These are phyloP conservation scores for Dimargaris verticillata DNA, from an alignment of 192 early-diverging fungal genomes.

Conservation along the genomic window DNA sequence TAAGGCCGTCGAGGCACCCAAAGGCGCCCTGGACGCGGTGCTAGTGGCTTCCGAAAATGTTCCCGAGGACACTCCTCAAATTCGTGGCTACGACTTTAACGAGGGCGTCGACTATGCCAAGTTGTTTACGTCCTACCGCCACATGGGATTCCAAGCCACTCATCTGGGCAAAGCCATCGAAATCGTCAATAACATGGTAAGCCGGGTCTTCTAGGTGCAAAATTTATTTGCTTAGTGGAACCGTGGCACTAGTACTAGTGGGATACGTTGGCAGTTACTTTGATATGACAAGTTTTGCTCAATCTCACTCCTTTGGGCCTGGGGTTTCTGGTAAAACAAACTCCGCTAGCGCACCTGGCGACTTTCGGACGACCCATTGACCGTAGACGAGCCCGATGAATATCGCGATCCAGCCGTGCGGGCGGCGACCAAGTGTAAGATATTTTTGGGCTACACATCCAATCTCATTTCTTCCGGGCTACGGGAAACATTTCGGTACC, in stretches of 20 bases:
- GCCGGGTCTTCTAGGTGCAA: not conserved
- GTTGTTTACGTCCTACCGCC: constrained; percentile 50
- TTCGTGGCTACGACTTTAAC: constrained; percentile 90
- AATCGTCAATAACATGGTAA: constrained; percentile 75
- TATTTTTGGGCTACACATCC: constrained; percentile 95
- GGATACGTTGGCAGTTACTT: too few relatives aligned
- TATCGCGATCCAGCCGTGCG: constrained; percentile 42
- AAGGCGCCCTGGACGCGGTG: constrained; percentile 24
- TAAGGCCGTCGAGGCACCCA: not conserved
- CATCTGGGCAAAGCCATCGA: constrained; percentile 74
- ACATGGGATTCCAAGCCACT: constrained; percentile 90
- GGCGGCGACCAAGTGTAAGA: constrained; percentile 70
- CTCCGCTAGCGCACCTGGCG: constrained; percentile 47
- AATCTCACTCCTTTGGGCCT: too few relatives aligned
- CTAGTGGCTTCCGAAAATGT: constrained; percentile 45
- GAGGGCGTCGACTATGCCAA: constrained; percentile 55
- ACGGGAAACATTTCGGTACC: constrained; percentile 76
- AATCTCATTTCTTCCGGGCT: constrained; percentile 92
- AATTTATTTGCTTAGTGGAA: too few relatives aligned
- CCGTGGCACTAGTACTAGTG: too few relatives aligned
- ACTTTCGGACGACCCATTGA: constrained; percentile 71
- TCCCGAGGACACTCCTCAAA: constrained; percentile 40
- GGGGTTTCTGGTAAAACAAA: too few relatives aligned
- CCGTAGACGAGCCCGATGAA: constrained; percentile 37
- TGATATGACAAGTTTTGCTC: too few relatives aligned